These are phyloP conservation scores for Yarrowia osloensis DNA, from an alignment of 805 yeast species.

Conservation along the genomic window DNA sequence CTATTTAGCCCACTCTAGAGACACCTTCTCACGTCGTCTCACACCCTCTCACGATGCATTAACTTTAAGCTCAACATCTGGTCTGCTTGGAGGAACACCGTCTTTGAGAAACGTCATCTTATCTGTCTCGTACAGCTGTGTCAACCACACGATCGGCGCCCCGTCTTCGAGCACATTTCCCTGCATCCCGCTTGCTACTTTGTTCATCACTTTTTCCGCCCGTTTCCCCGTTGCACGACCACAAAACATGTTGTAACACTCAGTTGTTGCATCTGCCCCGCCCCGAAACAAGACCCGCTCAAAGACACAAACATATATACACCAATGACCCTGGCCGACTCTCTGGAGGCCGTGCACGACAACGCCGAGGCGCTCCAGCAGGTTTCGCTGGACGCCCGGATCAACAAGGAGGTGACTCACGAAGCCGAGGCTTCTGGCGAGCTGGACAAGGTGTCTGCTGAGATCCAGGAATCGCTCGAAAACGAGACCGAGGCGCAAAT, in stretches of 20 bases:
- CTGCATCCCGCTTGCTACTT: not conserved
- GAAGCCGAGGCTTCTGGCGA: not conserved
- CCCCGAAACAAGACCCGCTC: not conserved
- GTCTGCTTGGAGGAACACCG: not conserved
- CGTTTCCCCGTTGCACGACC: not conserved
- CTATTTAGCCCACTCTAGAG: not conserved
- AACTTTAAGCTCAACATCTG: conserved; percentile 17
- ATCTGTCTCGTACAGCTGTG: not conserved
- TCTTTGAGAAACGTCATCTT: not conserved
- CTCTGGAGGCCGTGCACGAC: not conserved
- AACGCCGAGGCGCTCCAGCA: conserved; percentile 2
- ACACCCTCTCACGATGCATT: not conserved
- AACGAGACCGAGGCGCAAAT: not conserved
- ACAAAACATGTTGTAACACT: not conserved
- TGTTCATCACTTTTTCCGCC: not conserved
- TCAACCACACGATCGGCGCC: not conserved
- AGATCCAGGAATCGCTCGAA: not conserved
- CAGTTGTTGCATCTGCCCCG: not conserved
- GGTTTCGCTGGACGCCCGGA: not conserved
- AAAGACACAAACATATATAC: not conserved
- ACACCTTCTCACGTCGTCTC: no score
- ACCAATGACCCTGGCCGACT: conserved; percentile 1
- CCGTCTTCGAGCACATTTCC: not conserved
- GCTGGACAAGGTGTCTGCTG: not conserved
- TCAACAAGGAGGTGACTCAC: not conserved